phyloP scores from a whole-genome alignment of 768 basidiomycete species.

The Punctularia strigosozonata region DNA sequence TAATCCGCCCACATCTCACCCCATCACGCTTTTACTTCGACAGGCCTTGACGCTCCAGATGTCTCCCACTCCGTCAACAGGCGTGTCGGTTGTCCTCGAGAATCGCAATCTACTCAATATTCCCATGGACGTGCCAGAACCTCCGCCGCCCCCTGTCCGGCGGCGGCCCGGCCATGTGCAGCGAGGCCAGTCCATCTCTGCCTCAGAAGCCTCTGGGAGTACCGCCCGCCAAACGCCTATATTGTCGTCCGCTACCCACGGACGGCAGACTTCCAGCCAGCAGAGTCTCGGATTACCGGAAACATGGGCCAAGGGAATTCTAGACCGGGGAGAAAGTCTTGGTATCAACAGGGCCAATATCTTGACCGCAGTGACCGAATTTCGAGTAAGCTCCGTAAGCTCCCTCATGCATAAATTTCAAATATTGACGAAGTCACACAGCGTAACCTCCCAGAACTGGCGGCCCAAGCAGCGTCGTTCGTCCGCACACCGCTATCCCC shows the following conservation, averaged over 20 bases:
- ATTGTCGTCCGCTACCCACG: constrained; percentile 7
- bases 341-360: constrained; percentile 82
- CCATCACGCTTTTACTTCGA: constrained; percentile 58
- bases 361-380: constrained; percentile 68
- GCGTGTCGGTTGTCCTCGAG: constrained; percentile 69
- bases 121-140: constrained; percentile 49
- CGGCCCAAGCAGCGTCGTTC: constrained; percentile 54
- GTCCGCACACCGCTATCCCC: constrained; percentile 40
- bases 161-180: constrained; percentile 22
- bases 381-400: constrained; percentile 38
- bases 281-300: constrained; percentile 58
- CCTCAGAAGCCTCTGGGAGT: constrained; percentile 1
- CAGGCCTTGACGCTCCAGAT: constrained; percentile 77
- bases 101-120: constrained; percentile 73
- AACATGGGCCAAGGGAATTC: constrained; percentile 54
- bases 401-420: constrained; percentile 4
- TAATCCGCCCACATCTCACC: constrained; percentile 31
- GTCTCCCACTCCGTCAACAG: constrained; percentile 62
- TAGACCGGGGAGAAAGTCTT: constrained; percentile 68
- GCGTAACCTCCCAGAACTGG: constrained; percentile 83
- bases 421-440: constrained; percentile 18
- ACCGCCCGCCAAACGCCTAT: too few species aligned
- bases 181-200: constrained; percentile 12
- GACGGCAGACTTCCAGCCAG: constrained; percentile 13
- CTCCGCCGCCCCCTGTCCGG: constrained; percentile 23